Evolutionary conservation across 768 basidiomycete genomes (phyloP).

Genomic region (Mycena vitilis): DNA sequence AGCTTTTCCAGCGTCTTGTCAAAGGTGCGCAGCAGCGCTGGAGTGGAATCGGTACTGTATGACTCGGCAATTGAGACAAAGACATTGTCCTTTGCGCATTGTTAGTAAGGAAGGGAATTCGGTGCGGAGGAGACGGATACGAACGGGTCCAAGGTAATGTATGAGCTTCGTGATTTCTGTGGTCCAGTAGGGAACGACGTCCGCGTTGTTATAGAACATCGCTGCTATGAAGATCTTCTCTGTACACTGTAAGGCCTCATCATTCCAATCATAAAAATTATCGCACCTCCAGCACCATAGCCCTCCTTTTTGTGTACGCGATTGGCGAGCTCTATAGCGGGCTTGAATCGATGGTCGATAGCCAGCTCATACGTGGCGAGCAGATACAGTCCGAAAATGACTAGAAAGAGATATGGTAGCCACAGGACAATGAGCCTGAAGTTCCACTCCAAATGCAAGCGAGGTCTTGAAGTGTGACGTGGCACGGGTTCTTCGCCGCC

Average conservation of each 20-base stretch:
- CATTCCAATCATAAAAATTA: neutral
- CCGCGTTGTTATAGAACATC: slow-evolving; percentile 53
- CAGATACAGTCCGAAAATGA: slow-evolving; percentile 5
- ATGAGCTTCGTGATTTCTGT: slow-evolving; percentile 49
- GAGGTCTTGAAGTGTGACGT: no score
- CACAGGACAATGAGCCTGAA: neutral
- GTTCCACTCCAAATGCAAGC: no score
- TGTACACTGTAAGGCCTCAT: slow-evolving; percentile 23
- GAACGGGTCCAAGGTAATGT: slow-evolving; percentile 49
- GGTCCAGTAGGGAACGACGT: slow-evolving; percentile 54
- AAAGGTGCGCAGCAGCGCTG: slow-evolving; percentile 44
- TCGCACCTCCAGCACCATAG: slow-evolving; percentile 26
- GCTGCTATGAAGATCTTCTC: slow-evolving; percentile 54
- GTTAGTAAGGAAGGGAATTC: no score
- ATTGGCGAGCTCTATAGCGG: neutral
- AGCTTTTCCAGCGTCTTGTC: slow-evolving; percentile 37
- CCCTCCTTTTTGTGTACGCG: neutral
- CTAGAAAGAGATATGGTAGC: neutral
- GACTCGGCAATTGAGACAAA: slow-evolving; percentile 41
- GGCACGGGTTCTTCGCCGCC: no score
- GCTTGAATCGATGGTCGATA: slow-evolving; percentile 16
- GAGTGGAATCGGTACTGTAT: slow-evolving; percentile 46
- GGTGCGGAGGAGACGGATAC: slow-evolving; percentile 13
- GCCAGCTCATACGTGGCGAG: slow-evolving; percentile 5
- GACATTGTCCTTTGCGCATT: slow-evolving; percentile 45